These are phyloP conservation scores for Fusarium pseudocircinatum DNA, from an alignment of 2,329 filamentous ascomycete species.

Conservation along the genomic window DNA sequence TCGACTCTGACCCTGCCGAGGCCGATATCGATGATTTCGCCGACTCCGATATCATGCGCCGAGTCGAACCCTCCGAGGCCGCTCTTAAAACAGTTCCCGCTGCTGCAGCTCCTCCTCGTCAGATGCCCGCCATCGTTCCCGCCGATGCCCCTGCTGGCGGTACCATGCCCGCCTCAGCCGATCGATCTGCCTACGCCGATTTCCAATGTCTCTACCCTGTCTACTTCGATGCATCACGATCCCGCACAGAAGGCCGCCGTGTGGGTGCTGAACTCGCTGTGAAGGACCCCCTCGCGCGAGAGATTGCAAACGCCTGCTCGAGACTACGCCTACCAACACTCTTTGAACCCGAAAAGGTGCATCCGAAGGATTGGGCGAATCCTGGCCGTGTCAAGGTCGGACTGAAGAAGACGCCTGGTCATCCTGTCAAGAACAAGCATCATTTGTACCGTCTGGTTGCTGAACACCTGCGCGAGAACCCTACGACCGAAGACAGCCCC, in stretches of 20 bases:
- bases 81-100: conserved; percentile 39
- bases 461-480: conserved; percentile 78
- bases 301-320: conserved; percentile 87
- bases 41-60: conserved; percentile 66
- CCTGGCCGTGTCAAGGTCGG: conserved; percentile 87
- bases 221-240: conserved; percentile 86
- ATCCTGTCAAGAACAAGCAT: conserved; percentile 76
- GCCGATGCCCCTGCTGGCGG: conserved; percentile 45
- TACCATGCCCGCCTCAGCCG: conserved; percentile 50
- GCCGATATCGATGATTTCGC: conserved; percentile 77
- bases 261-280: conserved; percentile 79
- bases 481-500: conserved; percentile 74
- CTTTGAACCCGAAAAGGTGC: conserved; percentile 89
- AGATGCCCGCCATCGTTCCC: conserved; percentile 40
- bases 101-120: conserved; percentile 44
- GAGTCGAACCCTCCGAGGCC: conserved; percentile 45
- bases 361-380: conserved; percentile 98
- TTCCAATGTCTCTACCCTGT: conserved; percentile 94
- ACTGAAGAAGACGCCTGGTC: conserved; percentile 55
- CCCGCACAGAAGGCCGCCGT: conserved; percentile 82
- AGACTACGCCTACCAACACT: conserved; percentile 76
- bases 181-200: conserved; percentile 71
- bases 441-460: conserved; percentile 87
- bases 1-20: conserved; percentile 86
- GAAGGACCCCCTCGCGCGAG: conserved; percentile 84